A percentile compares a stretch with the other conserved stretches of the same genome.
phyloP scores from a whole-genome alignment of 441 rosid species.

The Arabidopsis hybrid region DNA sequence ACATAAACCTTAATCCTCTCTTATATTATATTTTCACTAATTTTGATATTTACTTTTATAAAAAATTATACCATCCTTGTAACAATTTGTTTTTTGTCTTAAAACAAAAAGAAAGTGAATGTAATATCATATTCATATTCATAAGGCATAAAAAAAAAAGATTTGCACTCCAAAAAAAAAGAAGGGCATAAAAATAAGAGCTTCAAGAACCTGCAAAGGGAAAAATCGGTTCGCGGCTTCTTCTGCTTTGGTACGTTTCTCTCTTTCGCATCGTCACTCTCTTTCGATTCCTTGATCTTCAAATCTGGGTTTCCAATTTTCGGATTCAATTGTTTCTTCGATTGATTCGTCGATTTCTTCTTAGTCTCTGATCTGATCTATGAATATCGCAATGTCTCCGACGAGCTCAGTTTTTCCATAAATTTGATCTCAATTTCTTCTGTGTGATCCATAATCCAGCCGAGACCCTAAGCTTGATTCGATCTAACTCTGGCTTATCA shows the following conservation, averaged over 20 bases:
- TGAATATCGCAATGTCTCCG: neutral
- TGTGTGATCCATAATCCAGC: constrained; percentile 29
- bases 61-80: too few species aligned
- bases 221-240: neutral
- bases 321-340: neutral
- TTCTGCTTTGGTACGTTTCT: constrained; percentile 15
- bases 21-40: too few species aligned
- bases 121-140: neutral
- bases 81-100: too few species aligned
- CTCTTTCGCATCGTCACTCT: constrained; percentile 1
- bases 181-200: too few species aligned
- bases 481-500: constrained; percentile 35
- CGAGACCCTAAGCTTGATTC: constrained; percentile 30
- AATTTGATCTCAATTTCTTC: neutral
- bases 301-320: neutral
- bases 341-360: neutral
- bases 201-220: neutral
- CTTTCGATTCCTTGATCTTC: neutral
- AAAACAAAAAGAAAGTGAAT: neutral
- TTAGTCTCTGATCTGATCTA: constrained; percentile 11
- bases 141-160: neutral
- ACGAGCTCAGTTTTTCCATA: neutral
- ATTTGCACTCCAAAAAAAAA: too few species aligned
- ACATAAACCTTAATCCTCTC: too few species aligned
- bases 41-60: too few species aligned